Base-by-base conservation (phyloP, 1,284 basidiomycete species). In the Puccinia horiana region DNA sequence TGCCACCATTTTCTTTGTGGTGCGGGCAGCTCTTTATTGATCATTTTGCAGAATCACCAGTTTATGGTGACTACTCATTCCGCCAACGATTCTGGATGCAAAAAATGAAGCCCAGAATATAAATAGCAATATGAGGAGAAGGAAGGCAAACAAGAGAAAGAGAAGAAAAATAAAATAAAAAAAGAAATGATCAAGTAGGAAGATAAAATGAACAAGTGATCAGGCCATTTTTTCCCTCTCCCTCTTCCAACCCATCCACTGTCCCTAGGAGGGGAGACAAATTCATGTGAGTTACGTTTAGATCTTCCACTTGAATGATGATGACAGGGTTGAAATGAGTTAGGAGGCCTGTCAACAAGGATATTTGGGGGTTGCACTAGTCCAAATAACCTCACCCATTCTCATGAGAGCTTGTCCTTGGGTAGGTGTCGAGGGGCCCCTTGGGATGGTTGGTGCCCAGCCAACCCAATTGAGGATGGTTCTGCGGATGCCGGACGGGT, bases 231-330 rank as follows among this genome's bases (percentile, higher is more conserved):
- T 47, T 29, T 47, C 29, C 77, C 77, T n/a, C 77, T 42, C 11
- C 77, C 77, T 61, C 77, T 80, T 23, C 77, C 77, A 23, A 67
- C 77, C 77, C 77, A 80, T 23, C 77, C 77, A 6, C 47, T 37
- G 54, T 80, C 77, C 29, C 77, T 70, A 42, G 65, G 47, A 16
- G 77, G 77, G 11, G 77, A 67, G 42, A 80, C 67, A 56, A 80
- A 80, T 35, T 80, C 77, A 5, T 80, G 67, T 6, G 77, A 69
- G 16, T 37, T 32, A 2, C 77, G 49, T 37, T 61, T 63, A 35
- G 77, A 58, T 44, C 77, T 49, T 40, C 67, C 67, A n/a, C 40
- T 32, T 49, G 76, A 14, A 35, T 26, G 49, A 40, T 52, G 54
- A 40, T 52, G 18, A 56, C 29, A n/a, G 37, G 26, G 4, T 40